These are phyloP conservation scores for Nitzschia sp. DNA, from an alignment of 108 stramenopile genomes.

Conservation along the genomic window DNA sequence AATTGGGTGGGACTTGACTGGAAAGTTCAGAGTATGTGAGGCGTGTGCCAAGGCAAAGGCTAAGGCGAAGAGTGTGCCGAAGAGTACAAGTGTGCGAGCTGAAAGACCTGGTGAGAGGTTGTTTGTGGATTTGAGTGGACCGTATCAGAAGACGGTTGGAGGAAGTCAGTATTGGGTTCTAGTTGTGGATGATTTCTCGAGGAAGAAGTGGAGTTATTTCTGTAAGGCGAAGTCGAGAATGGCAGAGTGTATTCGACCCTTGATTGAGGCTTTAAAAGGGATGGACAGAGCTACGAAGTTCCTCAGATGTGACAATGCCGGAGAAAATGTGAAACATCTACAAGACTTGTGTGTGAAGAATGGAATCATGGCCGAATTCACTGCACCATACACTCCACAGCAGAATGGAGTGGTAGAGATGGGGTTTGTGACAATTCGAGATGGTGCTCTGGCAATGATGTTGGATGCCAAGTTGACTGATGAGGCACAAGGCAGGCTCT, in stretches of 20 bases:
- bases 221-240: constrained; percentile 6
- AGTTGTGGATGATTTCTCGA: constrained; percentile 21
- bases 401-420: constrained; percentile 28
- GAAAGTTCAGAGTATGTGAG: neutral
- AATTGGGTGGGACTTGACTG: neutral
- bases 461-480: neutral
- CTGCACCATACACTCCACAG: constrained; percentile 33
- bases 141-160: neutral
- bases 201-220: neutral
- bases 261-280: neutral
- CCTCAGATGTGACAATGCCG: constrained; percentile 28
- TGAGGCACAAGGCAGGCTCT: no score
- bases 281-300: constrained; percentile 2
- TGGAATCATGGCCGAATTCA: constrained; percentile 25
- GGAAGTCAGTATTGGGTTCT: constrained; percentile 15
- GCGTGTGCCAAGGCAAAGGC: constrained; percentile 1
- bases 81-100: neutral
- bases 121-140: neutral
- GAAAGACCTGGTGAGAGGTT: neutral
- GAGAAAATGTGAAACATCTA: constrained; percentile 25
- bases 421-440: constrained; percentile 21
- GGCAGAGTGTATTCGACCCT: neutral
- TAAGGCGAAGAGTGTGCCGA: neutral
- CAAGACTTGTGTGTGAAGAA: neutral
- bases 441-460: neutral